A percentile compares a stretch with the other conserved stretches of the same genome.
phyloP scores from a whole-genome alignment of 176 grass and related monocot genomes.

The Chrysopogon serrulatus region DNA sequence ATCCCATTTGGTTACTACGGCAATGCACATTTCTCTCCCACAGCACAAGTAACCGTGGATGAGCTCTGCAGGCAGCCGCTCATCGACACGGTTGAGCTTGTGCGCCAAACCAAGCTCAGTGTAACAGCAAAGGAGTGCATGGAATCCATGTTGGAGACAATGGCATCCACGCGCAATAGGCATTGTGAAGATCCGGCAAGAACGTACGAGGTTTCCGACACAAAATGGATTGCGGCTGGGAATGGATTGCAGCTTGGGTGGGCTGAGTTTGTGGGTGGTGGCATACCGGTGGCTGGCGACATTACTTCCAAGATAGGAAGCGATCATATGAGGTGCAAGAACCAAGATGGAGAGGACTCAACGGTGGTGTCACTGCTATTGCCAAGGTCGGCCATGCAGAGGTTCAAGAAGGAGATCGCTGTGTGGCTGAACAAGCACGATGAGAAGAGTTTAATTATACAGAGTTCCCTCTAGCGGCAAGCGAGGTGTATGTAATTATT shows the following conservation, averaged over 20 bases:
- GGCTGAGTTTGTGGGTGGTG: conserved; percentile 23
- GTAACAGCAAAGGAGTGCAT: neutral
- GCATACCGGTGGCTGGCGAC: conserved; percentile 18
- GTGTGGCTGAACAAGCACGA: conserved; percentile 19
- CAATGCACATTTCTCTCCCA: neutral
- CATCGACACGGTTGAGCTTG: neutral
- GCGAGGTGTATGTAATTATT: too few relatives aligned
- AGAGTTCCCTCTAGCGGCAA: conserved; percentile 16
- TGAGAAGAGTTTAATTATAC: neutral
- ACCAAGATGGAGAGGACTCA: neutral
- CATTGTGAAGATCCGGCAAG: neutral
- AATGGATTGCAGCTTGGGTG: neutral
- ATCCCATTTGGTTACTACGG: neutral
- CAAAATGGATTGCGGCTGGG: neutral
- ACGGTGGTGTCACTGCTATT: conserved; percentile 19
- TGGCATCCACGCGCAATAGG: neutral
- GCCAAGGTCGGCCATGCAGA: conserved; percentile 1
- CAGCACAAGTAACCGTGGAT: neutral
- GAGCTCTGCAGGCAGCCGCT: neutral
- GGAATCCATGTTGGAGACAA: neutral
- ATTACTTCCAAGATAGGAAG: conserved; percentile 24
- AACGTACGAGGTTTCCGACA: conserved; percentile 32
- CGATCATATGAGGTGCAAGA: conserved; percentile 18
- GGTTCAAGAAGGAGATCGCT: conserved; percentile 22
- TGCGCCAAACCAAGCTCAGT: neutral